phyloP scores from a whole-genome alignment of 2,329 filamentous ascomycete genomes.

The Fusarium lateritium region DNA sequence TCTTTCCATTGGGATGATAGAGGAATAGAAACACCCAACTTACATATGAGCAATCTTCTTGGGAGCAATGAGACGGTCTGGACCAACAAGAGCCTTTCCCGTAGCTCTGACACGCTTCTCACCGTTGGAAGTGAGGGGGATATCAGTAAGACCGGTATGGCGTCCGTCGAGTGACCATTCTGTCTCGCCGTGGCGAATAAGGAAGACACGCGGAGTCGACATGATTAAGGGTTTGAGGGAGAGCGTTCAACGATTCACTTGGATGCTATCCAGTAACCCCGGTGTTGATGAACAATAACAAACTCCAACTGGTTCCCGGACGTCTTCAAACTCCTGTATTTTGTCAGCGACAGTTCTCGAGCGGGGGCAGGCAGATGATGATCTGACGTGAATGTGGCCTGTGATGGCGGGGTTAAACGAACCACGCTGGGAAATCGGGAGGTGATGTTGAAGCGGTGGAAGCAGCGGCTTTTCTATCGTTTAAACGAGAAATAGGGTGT shows the following conservation, averaged over 20 bases:
- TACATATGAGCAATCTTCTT: conserved; percentile 87
- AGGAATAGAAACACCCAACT: conserved; percentile 48
- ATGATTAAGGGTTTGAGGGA: conserved; percentile 34
- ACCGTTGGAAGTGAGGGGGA: conserved; percentile 86
- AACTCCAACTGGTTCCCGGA: not conserved
- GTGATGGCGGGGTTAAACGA: conserved; percentile 20
- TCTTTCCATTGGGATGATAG: not conserved
- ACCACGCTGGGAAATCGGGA: conserved; percentile 4
- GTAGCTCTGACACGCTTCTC: conserved; percentile 83
- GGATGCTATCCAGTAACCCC: not conserved
- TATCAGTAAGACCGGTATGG: conserved; percentile 89
- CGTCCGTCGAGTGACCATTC: conserved; percentile 92
- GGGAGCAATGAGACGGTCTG: conserved; percentile 88
- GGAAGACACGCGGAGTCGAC: conserved; percentile 79
- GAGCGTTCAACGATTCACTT: not conserved
- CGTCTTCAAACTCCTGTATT: not conserved
- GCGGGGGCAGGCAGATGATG: conserved; percentile 13
- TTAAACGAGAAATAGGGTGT: not conserved
- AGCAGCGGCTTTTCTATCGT: not conserved
- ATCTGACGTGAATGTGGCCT: conserved; percentile 29
- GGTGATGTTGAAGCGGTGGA: conserved; percentile 2
- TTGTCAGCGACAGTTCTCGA: conserved; percentile 3
- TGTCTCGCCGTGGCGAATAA: conserved; percentile 92
- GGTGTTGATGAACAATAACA: not conserved
- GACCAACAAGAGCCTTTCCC: conserved; percentile 85